These are phyloP conservation scores for Aspergillus bridgeri DNA, from an alignment of 495 filamentous ascomycete species.

Conservation along the genomic window DNA sequence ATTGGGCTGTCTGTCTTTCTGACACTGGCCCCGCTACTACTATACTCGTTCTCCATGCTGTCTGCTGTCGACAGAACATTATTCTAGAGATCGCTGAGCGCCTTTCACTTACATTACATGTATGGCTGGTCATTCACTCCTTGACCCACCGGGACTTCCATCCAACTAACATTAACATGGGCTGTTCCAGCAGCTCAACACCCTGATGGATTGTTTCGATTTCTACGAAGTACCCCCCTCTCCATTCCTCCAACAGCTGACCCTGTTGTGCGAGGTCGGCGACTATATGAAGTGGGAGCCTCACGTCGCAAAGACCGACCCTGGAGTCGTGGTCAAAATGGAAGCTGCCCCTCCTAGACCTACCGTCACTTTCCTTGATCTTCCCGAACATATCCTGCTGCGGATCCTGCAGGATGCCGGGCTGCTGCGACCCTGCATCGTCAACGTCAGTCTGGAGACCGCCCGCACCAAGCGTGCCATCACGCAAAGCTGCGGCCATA, in stretches of 20 bases:
- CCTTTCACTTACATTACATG: no score
- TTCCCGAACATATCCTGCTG: slow-evolving; percentile 18
- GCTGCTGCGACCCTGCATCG: slow-evolving; percentile 19
- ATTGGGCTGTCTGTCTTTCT: no score
- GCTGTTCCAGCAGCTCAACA: not conserved
- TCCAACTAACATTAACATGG: no score
- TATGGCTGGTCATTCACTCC: no score
- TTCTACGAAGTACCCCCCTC: not conserved
- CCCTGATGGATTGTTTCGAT: not conserved
- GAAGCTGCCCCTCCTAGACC: not conserved
- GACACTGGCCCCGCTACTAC: no score
- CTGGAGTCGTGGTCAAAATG: not conserved
- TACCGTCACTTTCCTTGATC: slow-evolving; percentile 16
- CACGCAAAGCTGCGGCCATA: not conserved
- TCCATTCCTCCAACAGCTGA: not conserved
- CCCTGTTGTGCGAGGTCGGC: not conserved
- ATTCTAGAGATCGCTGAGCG: not conserved
- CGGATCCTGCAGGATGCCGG: slow-evolving; percentile 26
- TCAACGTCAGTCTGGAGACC: slow-evolving; percentile 15
- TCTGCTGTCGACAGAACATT: no score
- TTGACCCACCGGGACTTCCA: no score
- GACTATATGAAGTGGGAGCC: not conserved
- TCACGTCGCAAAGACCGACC: not conserved
- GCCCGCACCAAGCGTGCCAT: slow-evolving; percentile 2
- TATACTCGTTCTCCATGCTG: no score